These are phyloP conservation scores for Lactarius vividus DNA, from an alignment of 768 basidiomycete species.

Conservation along the genomic window DNA sequence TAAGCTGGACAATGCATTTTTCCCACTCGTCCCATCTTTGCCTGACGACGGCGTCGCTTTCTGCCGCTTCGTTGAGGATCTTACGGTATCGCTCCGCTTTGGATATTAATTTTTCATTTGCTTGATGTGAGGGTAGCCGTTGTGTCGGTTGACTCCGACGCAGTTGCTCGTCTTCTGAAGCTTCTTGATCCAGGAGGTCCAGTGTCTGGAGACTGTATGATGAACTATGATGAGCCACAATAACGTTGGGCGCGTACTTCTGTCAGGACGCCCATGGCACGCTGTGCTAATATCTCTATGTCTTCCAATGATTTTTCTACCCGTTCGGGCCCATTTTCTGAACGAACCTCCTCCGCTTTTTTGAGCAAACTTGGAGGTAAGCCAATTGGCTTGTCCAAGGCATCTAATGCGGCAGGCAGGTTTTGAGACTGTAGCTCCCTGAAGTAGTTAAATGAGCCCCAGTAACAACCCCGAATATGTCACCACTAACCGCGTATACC, in stretches of 20 bases:
- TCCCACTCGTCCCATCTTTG: conserved; percentile 92
- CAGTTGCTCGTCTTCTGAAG: conserved; percentile 75
- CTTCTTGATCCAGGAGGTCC: conserved; percentile 89
- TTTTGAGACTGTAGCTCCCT: conserved; percentile 70
- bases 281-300: conserved; percentile 60
- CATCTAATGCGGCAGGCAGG: conserved; percentile 84
- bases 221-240: not conserved
- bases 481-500: conserved; percentile 50
- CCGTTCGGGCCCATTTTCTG: conserved; percentile 69
- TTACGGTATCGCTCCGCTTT: conserved; percentile 69
- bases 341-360: conserved; percentile 81
- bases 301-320: conserved; percentile 74
- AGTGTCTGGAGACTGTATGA: conserved; percentile 60
- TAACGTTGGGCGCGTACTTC: conserved; percentile 53
- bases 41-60: conserved; percentile 73
- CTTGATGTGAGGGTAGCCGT: conserved; percentile 72
- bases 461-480: not conserved
- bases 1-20: conserved; percentile 63
- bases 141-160: conserved; percentile 48
- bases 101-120: conserved; percentile 67
- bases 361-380: conserved; percentile 84
- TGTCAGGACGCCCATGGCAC: conserved; percentile 61
- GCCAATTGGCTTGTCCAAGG: conserved; percentile 81
- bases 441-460: conserved; percentile 1
- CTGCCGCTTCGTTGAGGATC: conserved; percentile 68